These are phyloP conservation scores for Rhizophagus prolifer DNA, from an alignment of 192 early-diverging fungal species.

Conservation along the genomic window DNA sequence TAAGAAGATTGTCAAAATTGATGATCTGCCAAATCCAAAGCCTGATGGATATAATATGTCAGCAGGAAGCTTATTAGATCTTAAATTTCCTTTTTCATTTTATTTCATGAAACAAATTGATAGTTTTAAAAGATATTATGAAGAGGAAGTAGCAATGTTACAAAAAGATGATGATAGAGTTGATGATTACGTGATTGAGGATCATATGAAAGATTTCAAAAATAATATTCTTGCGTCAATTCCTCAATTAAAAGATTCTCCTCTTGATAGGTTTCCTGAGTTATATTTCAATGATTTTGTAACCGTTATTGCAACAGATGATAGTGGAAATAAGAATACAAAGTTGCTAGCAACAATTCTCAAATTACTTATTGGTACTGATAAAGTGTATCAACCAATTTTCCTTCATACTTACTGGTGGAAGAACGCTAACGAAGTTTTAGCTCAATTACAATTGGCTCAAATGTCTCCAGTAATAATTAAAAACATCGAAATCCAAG, in stretches of 20 bases:
- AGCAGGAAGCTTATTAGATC: neutral
- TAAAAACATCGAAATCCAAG: neutral
- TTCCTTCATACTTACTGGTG: slow-evolving; percentile 26
- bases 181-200: slow-evolving; percentile 8
- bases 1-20: slow-evolving; percentile 22
- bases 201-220: neutral
- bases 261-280: neutral
- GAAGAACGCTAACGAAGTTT: neutral
- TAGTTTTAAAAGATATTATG: slow-evolving; percentile 2
- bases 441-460: slow-evolving; percentile 27
- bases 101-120: slow-evolving; percentile 29
- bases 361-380: neutral
- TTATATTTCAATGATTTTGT: slow-evolving; percentile 29
- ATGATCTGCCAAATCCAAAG: slow-evolving; percentile 8
- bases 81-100: slow-evolving; percentile 27
- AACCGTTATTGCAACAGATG: neutral
- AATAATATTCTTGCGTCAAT: neutral
- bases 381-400: slow-evolving; percentile 21
- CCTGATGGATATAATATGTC: slow-evolving; percentile 21
- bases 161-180: slow-evolving; percentile 11
- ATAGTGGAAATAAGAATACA: neutral
- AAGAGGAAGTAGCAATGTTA: slow-evolving; percentile 1
- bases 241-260: neutral
- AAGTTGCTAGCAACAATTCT: neutral
- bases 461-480: neutral